Evolutionary conservation across 176 grass and related monocot genomes (phyloP).

Genomic region (Phyllostachys edulis): DNA sequence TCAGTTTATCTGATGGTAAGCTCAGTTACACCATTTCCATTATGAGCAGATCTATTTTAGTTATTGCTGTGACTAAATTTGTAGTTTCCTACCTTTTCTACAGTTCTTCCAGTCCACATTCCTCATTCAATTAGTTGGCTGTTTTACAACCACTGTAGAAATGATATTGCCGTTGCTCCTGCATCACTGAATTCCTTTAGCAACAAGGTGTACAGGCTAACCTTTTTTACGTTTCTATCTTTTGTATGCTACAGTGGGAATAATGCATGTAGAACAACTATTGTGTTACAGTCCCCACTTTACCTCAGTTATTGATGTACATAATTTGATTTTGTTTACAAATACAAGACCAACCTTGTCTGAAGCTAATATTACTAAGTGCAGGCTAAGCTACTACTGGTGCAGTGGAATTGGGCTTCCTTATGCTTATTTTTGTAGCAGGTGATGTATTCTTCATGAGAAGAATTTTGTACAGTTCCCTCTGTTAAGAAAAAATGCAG

Average conservation of each 20-base stretch:
- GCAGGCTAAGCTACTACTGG: background rate
- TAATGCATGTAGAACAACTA: background rate
- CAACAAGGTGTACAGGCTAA: constrained; percentile 3
- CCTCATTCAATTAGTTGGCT: constrained; percentile 27
- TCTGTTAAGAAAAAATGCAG: background rate
- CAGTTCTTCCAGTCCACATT: constrained; percentile 47
- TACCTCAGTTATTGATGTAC: background rate
- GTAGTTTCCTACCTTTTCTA: constrained; percentile 4
- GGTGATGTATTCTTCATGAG: background rate
- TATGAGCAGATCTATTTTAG: background rate
- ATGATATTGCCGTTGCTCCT: background rate
- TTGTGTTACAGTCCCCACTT: background rate
- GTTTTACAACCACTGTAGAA: constrained; percentile 17
- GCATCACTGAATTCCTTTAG: constrained; percentile 2
- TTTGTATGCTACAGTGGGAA: background rate
- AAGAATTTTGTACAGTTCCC: background rate
- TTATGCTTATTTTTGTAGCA: constrained; percentile 1
- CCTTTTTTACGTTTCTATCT: background rate
- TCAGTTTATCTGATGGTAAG: constrained; percentile 60
- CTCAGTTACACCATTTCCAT: background rate
- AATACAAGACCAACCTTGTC: background rate
- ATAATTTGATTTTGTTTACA: background rate
- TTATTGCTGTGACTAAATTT: constrained; percentile 26
- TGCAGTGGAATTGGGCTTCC: background rate
- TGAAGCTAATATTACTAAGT: constrained; percentile 18